These are phyloP conservation scores for Solanum hybrid DNA, from an alignment of 305 asterid species.

Conservation along the genomic window DNA sequence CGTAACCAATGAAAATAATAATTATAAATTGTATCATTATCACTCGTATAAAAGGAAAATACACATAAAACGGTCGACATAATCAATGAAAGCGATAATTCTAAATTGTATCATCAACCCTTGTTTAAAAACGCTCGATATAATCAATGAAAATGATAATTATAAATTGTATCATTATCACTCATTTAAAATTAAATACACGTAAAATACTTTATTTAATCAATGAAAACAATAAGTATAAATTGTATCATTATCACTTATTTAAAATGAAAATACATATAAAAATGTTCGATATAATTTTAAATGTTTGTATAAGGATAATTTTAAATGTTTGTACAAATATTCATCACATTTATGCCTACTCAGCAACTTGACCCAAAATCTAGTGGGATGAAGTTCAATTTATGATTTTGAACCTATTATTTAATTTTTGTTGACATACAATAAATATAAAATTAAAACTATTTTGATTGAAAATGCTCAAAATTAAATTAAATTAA, in stretches of 20 bases:
- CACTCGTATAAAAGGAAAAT: background rate
- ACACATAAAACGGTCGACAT: background rate
- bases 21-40: background rate
- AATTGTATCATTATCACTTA: background rate
- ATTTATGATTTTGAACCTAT: background rate
- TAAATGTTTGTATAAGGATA: background rate
- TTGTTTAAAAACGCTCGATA: background rate
- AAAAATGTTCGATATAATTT: background rate
- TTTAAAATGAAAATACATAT: background rate
- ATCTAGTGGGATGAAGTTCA: background rate
- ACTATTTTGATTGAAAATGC: background rate
- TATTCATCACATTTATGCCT: background rate
- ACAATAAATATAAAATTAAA: background rate
- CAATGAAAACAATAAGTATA: background rate
- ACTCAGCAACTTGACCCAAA: background rate
- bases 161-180: background rate
- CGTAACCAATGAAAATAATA: background rate
- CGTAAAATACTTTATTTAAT: background rate
- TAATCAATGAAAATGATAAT: too few relatives aligned
- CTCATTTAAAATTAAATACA: background rate
- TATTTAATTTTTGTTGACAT: background rate
- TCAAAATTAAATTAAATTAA: background rate
- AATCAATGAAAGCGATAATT: background rate
- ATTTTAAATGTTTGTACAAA: background rate
- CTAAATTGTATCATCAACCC: background rate